Evolutionary conservation across 768 basidiomycete species (phyloP).

Genomic region (Cystobasidiopsis lactophilus): DNA sequence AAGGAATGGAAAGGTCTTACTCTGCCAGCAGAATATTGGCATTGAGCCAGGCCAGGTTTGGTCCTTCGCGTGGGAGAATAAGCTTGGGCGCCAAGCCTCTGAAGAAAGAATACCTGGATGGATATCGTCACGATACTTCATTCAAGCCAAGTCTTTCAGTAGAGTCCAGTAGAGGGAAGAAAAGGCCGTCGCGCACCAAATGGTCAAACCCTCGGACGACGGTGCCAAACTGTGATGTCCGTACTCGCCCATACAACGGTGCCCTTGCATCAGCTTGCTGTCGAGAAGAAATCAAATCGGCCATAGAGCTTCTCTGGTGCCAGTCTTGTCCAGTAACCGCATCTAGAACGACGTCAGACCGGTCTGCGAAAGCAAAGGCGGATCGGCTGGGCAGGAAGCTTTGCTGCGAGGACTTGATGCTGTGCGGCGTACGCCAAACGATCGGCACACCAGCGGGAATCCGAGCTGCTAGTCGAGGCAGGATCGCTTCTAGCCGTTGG

Average conservation of each 20-base stretch:
- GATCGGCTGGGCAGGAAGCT: background rate
- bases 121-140: too few species aligned
- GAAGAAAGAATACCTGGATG: too few species aligned
- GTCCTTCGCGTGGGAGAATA: too few species aligned
- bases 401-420: background rate
- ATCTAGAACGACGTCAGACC: too few species aligned
- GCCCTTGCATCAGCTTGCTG: background rate
- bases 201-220: background rate
- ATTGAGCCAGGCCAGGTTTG: too few species aligned
- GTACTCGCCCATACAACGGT: background rate
- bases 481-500: background rate
- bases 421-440: background rate
- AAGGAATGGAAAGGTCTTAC: too few species aligned
- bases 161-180: too few species aligned
- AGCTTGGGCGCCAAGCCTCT: too few species aligned
- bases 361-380: background rate
- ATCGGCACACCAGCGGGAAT: background rate
- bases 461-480: background rate
- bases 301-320: background rate
- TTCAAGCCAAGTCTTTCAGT: too few species aligned
- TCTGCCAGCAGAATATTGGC: too few species aligned
- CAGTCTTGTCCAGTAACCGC: too few species aligned
- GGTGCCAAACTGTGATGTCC: background rate
- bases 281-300: background rate
- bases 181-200: background rate